phyloP scores from a whole-genome alignment of 106 monocot species.

The Dioscorea dumetorum region DNA sequence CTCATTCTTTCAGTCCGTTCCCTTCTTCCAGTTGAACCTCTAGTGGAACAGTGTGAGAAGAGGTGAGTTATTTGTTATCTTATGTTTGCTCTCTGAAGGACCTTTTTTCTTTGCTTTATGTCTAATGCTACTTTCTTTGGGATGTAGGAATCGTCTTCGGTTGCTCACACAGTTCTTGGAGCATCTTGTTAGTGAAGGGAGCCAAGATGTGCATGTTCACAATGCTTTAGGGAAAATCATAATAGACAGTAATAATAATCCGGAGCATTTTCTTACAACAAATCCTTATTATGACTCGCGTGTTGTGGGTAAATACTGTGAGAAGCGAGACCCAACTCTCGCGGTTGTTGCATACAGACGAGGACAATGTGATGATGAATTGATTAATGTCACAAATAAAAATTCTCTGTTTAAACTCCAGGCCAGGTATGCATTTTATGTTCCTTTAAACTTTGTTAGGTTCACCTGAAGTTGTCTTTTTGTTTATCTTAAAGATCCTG shows the following conservation, averaged over 20 bases:
- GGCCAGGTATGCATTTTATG: constrained; percentile 51
- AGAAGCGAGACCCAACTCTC: constrained; percentile 93
- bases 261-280: constrained; percentile 94
- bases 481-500: too few species aligned
- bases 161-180: constrained; percentile 93
- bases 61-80: constrained; percentile 30
- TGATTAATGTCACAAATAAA: constrained; percentile 92
- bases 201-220: constrained; percentile 99
- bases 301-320: constrained; percentile 98
- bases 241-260: constrained; percentile 97
- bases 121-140: constrained; percentile 9
- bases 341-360: constrained; percentile 97
- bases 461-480: too few species aligned
- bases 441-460: background rate
- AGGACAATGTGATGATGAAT: constrained; percentile 97
- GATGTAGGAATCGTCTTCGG: constrained; percentile 71
- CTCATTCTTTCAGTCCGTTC: constrained; percentile 96
- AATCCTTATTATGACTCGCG: constrained; percentile 99
- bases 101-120: background rate
- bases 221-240: constrained; percentile 97
- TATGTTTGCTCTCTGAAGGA: background rate
- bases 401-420: constrained; percentile 95
- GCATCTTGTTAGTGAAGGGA: constrained; percentile 97
- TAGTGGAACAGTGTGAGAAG: constrained; percentile 98
- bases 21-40: constrained; percentile 95